These are phyloP conservation scores for Apiotrichum gamsii DNA, from an alignment of 1,284 basidiomycete species.

Conservation along the genomic window DNA sequence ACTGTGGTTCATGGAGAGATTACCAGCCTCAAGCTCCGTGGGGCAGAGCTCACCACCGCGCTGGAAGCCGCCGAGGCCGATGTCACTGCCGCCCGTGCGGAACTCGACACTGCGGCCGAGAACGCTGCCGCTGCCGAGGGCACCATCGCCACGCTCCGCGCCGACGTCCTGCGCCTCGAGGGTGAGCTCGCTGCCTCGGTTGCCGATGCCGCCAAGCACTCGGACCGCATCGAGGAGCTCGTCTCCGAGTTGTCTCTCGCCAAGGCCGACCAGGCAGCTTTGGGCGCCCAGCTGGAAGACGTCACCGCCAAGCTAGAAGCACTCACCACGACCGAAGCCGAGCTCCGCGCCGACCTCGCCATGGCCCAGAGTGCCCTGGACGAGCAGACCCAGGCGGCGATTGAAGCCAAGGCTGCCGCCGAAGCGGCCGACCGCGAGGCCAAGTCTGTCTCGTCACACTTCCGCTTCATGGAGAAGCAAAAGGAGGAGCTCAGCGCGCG, in stretches of 20 bases:
- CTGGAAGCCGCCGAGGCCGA: too few relatives aligned
- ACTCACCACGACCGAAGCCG: background rate
- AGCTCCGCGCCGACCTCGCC: background rate
- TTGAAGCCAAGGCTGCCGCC: background rate
- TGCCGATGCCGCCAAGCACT: background rate
- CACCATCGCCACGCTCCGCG: background rate
- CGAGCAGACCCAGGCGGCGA: background rate
- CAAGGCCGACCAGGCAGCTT: background rate
- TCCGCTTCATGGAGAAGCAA: slow-evolving; percentile 10
- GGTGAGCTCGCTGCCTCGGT: background rate
- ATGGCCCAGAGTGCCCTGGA: background rate
- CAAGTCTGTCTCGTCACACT: slow-evolving; percentile 1
- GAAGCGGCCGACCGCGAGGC: slow-evolving; percentile 1
- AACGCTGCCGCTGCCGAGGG: too few relatives aligned
- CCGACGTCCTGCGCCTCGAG: background rate
- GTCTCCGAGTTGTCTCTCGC: background rate
- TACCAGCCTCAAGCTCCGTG: background rate
- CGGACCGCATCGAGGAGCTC: background rate
- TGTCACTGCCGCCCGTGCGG: too few relatives aligned
- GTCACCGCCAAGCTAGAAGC: background rate
- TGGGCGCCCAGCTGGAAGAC: background rate
- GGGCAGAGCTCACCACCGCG: background rate
- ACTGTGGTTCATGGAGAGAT: background rate
- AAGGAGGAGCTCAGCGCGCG: slow-evolving; percentile 8
- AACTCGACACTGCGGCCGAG: too few relatives aligned